Conservation (phyloP, 768 basidiomycete genomes). For the Pleurotus platypus region DNA sequence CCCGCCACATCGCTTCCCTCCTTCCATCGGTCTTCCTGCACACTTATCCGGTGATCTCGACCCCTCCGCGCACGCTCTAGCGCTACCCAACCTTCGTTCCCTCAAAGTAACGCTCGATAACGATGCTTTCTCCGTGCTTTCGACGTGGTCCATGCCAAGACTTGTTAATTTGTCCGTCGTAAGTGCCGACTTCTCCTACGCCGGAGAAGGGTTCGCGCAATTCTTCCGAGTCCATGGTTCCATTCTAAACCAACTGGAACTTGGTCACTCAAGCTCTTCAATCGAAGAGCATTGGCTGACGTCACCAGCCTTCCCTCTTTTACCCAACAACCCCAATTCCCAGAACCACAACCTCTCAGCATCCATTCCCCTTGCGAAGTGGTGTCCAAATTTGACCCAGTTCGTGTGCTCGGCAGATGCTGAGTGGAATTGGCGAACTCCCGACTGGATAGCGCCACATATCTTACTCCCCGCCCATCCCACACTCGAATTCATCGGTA, state of each 20-base stretch:
- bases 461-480: slow-evolving; percentile 65
- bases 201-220: slow-evolving; percentile 56
- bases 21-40: not conserved
- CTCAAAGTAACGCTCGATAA: slow-evolving; percentile 72
- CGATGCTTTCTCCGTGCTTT: slow-evolving; percentile 62
- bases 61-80: slow-evolving; percentile 26
- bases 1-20: slow-evolving; percentile 27
- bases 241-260: slow-evolving; percentile 61
- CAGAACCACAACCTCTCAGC: slow-evolving; percentile 21
- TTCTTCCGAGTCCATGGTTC: slow-evolving; percentile 68
- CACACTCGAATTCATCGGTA: slow-evolving; percentile 61
- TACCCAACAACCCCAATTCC: slow-evolving; percentile 30
- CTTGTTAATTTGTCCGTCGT: slow-evolving; percentile 65
- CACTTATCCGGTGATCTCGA: slow-evolving; percentile 8
- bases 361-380: slow-evolving; percentile 51
- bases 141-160: slow-evolving; percentile 62
- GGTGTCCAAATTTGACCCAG: slow-evolving; percentile 66
- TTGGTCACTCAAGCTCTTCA: slow-evolving; percentile 66
- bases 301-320: slow-evolving; percentile 30
- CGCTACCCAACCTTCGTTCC: slow-evolving; percentile 61
- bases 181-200: slow-evolving; percentile 68
- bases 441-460: slow-evolving; percentile 81
- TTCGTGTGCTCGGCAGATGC: slow-evolving; percentile 77
- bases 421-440: slow-evolving; percentile 77
- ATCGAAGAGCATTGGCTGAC: slow-evolving; percentile 68